Evolutionary conservation across 768 basidiomycete species (phyloP), one percentile per base, ranked within the genome.

Genomic region (Amanita subjunquillea): DNA sequence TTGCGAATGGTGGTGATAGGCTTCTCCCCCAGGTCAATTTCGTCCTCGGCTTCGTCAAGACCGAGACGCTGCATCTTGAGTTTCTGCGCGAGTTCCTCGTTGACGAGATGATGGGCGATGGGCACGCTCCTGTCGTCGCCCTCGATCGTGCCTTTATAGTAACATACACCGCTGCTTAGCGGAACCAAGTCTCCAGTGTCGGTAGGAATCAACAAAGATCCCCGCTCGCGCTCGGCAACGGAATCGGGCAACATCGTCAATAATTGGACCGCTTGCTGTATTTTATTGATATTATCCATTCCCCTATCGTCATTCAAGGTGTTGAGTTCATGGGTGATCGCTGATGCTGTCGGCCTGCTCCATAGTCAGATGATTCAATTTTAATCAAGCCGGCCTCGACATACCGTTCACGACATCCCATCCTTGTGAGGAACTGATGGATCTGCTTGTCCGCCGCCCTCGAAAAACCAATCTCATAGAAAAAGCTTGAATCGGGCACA

Each of bases 361-460:
- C 32, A 50, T 15, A 1, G 9, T 41, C 32, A 40, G 55, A 10
- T 34, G 8, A 8, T 36, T 10, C 20, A 50, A 32, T 9, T 12
- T 20, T 15, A 22, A 39, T 3, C 30, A 2, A 20, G 3, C 53
- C 25, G 42, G 9, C n/a, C 4, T 13, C 13, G 22, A 13, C 17
- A n/a, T 17, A 75, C 75, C 57, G 61, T 20, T 74, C 63, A 0
- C 59, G 56, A 56, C 74, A 75, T 17, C 74, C 74, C 65, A 74
- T 66, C 3, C 54, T 48, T 12, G 38, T 52, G 34, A 75, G 59
- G 54, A 71, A 63, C 0, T 37, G 39, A 36, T 51, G 30, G 6
- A 61, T 53, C 25, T 55, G 45, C 39, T 29, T 10, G 46, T 66
- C 57, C 48, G 55, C 30, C 34, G 10, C 34, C 62, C 30, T 37